Evolutionary conservation across 2,329 filamentous ascomycete genomes (phyloP).

Genomic region (Colletotrichum spaethianum): DNA sequence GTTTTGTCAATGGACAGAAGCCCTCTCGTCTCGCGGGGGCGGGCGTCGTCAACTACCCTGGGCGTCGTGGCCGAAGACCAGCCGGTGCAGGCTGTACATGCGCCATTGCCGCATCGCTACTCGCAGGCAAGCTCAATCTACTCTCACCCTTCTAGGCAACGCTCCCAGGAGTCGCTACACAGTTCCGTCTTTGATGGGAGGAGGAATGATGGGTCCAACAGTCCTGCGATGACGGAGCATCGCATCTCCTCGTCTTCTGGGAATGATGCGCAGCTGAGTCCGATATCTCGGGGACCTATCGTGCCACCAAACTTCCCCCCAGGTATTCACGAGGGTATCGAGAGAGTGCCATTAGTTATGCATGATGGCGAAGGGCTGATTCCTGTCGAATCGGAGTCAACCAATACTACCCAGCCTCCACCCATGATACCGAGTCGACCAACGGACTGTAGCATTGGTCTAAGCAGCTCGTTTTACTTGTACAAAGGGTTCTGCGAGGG

Average conservation of each 20-base stretch:
- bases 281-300: conserved; percentile 5
- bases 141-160: conserved; percentile 47
- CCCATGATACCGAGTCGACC: conserved; percentile 39
- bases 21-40: conserved; percentile 7
- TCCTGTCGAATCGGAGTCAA: conserved; percentile 51
- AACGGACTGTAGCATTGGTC: conserved; percentile 59
- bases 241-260: conserved; percentile 41
- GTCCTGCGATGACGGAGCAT: conserved; percentile 41
- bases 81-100: neutral
- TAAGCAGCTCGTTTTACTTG: conserved; percentile 64
- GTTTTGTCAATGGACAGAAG: neutral
- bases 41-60: conserved; percentile 9
- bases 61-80: conserved; percentile 28
- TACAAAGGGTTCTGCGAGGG: conserved; percentile 70
- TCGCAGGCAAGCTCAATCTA: conserved; percentile 38
- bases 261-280: conserved; percentile 33
- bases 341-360: conserved; percentile 13
- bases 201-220: conserved; percentile 46
- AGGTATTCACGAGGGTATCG: conserved; percentile 36
- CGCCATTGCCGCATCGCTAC: conserved; percentile 20
- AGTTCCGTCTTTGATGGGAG: conserved; percentile 53
- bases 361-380: conserved; percentile 53
- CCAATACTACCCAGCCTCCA: conserved; percentile 34
- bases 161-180: conserved; percentile 53
- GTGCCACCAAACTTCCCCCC: conserved; percentile 35